Conservation (phyloP, 2,329 filamentous ascomycete genomes). For the Aspergillus puulaauensis region DNA sequence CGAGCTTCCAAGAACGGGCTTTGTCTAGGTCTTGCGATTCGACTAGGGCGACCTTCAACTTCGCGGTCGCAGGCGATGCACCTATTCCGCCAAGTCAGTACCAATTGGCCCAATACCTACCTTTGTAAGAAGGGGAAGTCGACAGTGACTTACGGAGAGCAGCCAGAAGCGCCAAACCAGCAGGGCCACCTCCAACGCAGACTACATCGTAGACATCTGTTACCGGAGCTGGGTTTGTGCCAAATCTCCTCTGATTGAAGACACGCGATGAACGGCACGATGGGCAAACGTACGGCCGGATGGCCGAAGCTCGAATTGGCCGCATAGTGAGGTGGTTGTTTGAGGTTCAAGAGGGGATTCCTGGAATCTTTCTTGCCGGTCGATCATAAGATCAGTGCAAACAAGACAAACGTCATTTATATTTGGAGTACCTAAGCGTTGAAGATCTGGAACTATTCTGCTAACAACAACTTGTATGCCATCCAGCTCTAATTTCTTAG, state of each 20-base stretch:
- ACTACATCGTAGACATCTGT: constrained; percentile 90
- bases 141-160: constrained; percentile 63
- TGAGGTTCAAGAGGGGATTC: neutral
- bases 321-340: constrained; percentile 32
- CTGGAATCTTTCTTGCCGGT: neutral
- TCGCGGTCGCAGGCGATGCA: constrained; percentile 70
- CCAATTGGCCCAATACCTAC: neutral
- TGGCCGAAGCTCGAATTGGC: constrained; percentile 26
- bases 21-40: constrained; percentile 83
- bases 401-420: constrained; percentile 13
- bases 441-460: too few species aligned
- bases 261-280: constrained; percentile 34
- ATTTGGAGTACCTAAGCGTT: neutral
- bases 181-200: constrained; percentile 85
- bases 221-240: constrained; percentile 33
- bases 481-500: neutral
- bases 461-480: neutral
- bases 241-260: constrained; percentile 30
- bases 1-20: constrained; percentile 65
- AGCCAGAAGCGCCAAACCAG: constrained; percentile 78
- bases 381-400: constrained; percentile 20
- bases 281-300: constrained; percentile 42
- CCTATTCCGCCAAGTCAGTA: constrained; percentile 50
- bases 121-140: neutral
- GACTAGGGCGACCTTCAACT: constrained; percentile 81